phyloP scores from a whole-genome alignment of 768 basidiomycete genomes.

The Phylloporus sp. region DNA sequence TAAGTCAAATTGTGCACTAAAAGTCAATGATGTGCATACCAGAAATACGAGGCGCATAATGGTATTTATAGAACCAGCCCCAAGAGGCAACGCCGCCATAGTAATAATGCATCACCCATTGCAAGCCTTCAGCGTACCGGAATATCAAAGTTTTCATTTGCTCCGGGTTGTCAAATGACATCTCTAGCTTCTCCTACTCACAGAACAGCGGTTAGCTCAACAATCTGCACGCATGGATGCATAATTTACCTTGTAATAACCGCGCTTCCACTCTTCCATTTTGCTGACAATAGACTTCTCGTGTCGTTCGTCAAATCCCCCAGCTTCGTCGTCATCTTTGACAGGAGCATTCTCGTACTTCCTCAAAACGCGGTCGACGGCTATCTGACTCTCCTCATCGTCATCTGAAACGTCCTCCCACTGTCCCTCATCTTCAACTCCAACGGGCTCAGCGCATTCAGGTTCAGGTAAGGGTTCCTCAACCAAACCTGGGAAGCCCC shows the following conservation, averaged over 20 bases:
- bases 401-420: conserved; percentile 45
- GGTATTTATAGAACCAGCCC: conserved; percentile 99
- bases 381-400: conserved; percentile 66
- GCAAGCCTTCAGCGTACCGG: conserved; percentile 88
- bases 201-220: conserved; percentile 10
- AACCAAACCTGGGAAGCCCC: conserved; percentile 50
- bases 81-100: conserved; percentile 96
- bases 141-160: conserved; percentile 68
- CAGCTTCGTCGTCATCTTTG: conserved; percentile 63
- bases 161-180: conserved; percentile 67
- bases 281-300: conserved; percentile 71
- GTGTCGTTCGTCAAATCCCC: conserved; percentile 75
- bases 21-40: conserved; percentile 45
- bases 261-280: conserved; percentile 90
- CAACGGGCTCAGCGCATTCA: conserved; percentile 34
- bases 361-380: conserved; percentile 75
- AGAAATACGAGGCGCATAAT: conserved; percentile 94
- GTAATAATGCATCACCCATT: conserved; percentile 99
- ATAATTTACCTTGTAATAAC: conserved; percentile 85
- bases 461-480: conserved; percentile 33
- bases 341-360: conserved; percentile 89
- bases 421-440: conserved; percentile 50
- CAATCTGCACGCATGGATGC: background rate
- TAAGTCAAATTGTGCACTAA: background rate
- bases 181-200: conserved; percentile 77